phyloP scores from a whole-genome alignment of 2,329 filamentous ascomycete species.

The Trichoderma arundinaceum region DNA sequence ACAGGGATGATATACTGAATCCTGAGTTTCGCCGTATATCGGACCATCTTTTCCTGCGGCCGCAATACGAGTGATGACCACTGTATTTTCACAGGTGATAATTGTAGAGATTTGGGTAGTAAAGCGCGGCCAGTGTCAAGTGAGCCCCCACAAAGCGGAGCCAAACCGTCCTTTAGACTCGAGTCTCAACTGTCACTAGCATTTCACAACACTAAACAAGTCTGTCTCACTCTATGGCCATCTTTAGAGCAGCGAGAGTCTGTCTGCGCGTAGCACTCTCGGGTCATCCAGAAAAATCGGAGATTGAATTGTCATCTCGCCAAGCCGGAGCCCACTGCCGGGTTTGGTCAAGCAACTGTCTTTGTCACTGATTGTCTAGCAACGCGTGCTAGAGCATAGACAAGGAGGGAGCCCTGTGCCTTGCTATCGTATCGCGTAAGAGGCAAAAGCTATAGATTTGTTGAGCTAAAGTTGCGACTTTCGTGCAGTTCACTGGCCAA shows the following conservation, averaged over 20 bases:
- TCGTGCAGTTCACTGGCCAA: background rate
- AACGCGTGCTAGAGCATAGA: too few species aligned
- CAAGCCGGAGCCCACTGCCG: background rate
- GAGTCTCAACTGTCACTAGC: conserved; percentile 3
- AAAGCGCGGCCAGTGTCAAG: background rate
- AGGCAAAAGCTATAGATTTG: conserved; percentile 4
- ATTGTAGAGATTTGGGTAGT: background rate
- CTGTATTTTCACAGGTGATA: background rate
- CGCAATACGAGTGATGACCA: background rate
- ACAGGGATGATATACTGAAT: background rate
- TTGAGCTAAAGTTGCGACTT: background rate
- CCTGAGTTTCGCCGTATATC: background rate
- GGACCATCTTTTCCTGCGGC: background rate
- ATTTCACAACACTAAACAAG: background rate
- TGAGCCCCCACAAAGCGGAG: conserved; percentile 14
- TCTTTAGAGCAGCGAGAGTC: background rate
- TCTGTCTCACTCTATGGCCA: background rate
- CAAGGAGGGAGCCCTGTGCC: too few species aligned
- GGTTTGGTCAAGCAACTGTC: background rate
- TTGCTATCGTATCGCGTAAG: too few species aligned
- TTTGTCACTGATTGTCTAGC: too few species aligned
- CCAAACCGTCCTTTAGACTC: conserved; percentile 1
- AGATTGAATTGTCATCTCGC: background rate
- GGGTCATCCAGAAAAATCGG: too few species aligned
- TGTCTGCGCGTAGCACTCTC: background rate